Evolutionary conservation across 371 early-diverging fungal genomes (phyloP), one percentile per base, ranked within the genome.

Genomic region (Actinomortierella ambigua): DNA sequence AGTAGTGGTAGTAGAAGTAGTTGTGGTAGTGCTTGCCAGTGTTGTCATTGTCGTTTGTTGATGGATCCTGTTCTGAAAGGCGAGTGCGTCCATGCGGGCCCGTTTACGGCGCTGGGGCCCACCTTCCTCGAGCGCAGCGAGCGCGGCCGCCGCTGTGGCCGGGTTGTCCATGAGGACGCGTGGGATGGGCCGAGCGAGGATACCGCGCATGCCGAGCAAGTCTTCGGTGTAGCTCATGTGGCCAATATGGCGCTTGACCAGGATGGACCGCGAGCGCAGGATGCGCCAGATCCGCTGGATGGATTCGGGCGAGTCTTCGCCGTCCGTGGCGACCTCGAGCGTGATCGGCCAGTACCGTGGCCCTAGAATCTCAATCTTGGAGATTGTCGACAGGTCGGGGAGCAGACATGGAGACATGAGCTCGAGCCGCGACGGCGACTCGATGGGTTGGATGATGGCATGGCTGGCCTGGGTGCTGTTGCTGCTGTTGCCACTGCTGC

Each of bases 401-500:
- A 92, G 67, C 1, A 90, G 78, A n/a, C 81, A 80, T 0, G 92
- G 92, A 1, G 92, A 86, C 40, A 79, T 78, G 59, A 83, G 67
- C 2, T 79, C 67, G 0, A 79, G 39, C 22, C 51, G 51, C 11
- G 62, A 63, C 8, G 52, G 50, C 23, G 53, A 57, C 50, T 41
- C 27, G 34, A 34, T 11, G 7, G 34, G 34, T 11, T 34, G 34
- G 34, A 34, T 34, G n/a, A n/a, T n/a, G n/a, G n/a, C n/a, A n/a
- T n/a, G n/a, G n/a, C n/a, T n/a, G n/a, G 58, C n/a, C 23, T 29
- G 29, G 40, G 14, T 5, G 14, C 26, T 52, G 42, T 59, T n/a
- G 39, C 53, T 49, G 50, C 53, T 15, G 56, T 28, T 20, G 28
- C 27, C 23, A n/a, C 28, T 50, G 44, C 39, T 24, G 27, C 27